A percentile compares a stretch with the other conserved stretches of the same genome.
phyloP scores from a whole-genome alignment of 768 basidiomycete species.

The Boletus insuetus region DNA sequence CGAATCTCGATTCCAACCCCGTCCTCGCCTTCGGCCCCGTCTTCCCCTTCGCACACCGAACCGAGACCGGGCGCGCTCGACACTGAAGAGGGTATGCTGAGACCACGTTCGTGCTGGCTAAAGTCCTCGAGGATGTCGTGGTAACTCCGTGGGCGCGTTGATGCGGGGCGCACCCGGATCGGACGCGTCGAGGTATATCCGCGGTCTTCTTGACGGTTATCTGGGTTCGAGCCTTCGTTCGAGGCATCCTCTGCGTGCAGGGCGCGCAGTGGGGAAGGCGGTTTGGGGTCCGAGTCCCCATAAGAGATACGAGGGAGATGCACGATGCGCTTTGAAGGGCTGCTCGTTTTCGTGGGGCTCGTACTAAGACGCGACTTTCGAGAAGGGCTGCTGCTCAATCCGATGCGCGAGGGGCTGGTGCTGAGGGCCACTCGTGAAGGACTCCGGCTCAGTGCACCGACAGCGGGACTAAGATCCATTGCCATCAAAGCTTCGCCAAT shows the following conservation, averaged over 20 bases:
- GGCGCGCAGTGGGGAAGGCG: slow-evolving; percentile 1
- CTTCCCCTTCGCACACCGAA: slow-evolving; percentile 20
- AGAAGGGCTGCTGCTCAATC: slow-evolving; percentile 20
- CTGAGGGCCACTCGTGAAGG: slow-evolving; percentile 20
- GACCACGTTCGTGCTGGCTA: slow-evolving; percentile 33
- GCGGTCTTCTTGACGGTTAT: slow-evolving; percentile 1
- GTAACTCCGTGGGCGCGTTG: slow-evolving; percentile 57
- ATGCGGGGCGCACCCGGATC: slow-evolving; percentile 32
- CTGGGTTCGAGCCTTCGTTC: neutral
- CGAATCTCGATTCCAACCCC: neutral
- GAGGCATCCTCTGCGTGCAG: neutral
- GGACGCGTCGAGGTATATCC: slow-evolving; percentile 15
- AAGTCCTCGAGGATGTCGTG: slow-evolving; percentile 68
- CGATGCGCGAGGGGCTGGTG: slow-evolving; percentile 21
- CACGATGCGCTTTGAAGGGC: slow-evolving; percentile 19
- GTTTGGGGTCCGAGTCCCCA: slow-evolving; percentile 11
- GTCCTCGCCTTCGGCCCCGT: slow-evolving; percentile 8
- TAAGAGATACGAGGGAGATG: slow-evolving; percentile 23
- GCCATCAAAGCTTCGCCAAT: slow-evolving; percentile 38
- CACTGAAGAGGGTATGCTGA: slow-evolving; percentile 31
- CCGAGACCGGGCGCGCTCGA: slow-evolving; percentile 27
- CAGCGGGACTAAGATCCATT: slow-evolving; percentile 28
- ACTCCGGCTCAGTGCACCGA: slow-evolving; percentile 20
- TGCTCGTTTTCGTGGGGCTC: slow-evolving; percentile 21
- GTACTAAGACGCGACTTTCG: slow-evolving; percentile 23